These are phyloP conservation scores for Nissolia schottii DNA, from an alignment of 306 rosid species.

Conservation along the genomic window DNA sequence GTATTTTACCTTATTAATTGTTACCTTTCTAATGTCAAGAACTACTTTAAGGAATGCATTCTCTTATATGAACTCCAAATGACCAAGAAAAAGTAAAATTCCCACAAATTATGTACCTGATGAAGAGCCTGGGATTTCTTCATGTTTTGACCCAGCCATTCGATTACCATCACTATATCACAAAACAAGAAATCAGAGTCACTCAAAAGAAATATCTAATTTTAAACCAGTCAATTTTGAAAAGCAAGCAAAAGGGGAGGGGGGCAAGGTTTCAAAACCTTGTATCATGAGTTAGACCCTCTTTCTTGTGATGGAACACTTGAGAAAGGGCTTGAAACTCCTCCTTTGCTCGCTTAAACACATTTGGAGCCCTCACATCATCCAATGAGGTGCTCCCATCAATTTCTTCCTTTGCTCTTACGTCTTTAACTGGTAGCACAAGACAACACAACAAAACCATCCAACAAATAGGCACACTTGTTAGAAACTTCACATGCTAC, in stretches of 20 bases:
- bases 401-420: constrained; percentile 48
- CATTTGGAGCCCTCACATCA: constrained; percentile 59
- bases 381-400: constrained; percentile 37
- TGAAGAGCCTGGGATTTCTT: constrained; percentile 26
- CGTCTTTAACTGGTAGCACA: constrained; percentile 32
- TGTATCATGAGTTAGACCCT: constrained; percentile 27
- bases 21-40: not conserved
- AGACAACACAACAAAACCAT: not conserved
- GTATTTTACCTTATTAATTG: too few relatives aligned
- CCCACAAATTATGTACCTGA: constrained; percentile 38
- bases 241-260: not conserved
- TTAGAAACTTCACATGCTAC: not conserved
- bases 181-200: constrained; percentile 1
- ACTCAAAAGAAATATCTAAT: not conserved
- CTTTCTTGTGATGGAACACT: constrained; percentile 44
- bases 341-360: constrained; percentile 65
- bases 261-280: constrained; percentile 23
- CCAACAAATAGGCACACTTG: not conserved
- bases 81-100: not conserved
- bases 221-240: not conserved
- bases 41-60: not conserved
- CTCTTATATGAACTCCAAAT: not conserved
- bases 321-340: constrained; percentile 60
- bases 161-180: constrained; percentile 28
- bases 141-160: constrained; percentile 19